These are phyloP conservation scores for Trichopus zeylanicus DNA, from an alignment of 116 monocot species.

Conservation along the genomic window DNA sequence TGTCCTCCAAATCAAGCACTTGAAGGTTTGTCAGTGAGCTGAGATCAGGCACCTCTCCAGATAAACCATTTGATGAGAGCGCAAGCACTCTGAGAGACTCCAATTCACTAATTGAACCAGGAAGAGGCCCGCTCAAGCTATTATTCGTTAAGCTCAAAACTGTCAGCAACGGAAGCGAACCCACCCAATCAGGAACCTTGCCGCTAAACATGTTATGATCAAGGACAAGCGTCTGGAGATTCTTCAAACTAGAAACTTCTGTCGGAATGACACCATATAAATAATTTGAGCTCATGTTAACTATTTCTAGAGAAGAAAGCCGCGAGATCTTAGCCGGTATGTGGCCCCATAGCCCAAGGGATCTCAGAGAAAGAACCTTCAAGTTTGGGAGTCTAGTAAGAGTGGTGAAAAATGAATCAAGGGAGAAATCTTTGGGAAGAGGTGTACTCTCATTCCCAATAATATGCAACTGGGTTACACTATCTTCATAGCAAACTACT, in stretches of 20 bases:
- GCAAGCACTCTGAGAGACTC: conserved; percentile 55
- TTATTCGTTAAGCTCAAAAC: conserved; percentile 73
- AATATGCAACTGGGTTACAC: conserved; percentile 78
- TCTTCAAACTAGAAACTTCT: conserved; percentile 34
- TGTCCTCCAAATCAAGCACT: conserved; percentile 66
- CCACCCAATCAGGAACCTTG: conserved; percentile 38
- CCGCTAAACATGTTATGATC: conserved; percentile 65
- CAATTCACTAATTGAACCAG: conserved; percentile 36
- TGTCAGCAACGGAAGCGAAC: conserved; percentile 32
- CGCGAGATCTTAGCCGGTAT: conserved; percentile 66
- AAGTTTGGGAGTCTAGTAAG: conserved; percentile 68
- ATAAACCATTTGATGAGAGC: conserved; percentile 54
- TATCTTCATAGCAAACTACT: conserved; percentile 82
- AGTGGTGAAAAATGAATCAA: conserved; percentile 82
- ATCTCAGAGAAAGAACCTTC: conserved; percentile 69
- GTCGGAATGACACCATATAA: conserved; percentile 51
- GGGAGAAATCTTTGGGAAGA: conserved; percentile 54
- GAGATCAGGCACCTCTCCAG: conserved; percentile 68
- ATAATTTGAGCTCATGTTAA: conserved; percentile 84
- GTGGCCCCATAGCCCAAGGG: conserved; percentile 70
- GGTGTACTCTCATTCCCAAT: conserved; percentile 29
- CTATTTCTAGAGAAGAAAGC: conserved; percentile 56
- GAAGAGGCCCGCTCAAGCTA: conserved; percentile 45
- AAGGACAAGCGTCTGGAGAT: conserved; percentile 72
- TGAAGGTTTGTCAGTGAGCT: conserved; percentile 58